phyloP scores from a whole-genome alignment of 139 green algal species.

The Coelastrella sp. region DNA sequence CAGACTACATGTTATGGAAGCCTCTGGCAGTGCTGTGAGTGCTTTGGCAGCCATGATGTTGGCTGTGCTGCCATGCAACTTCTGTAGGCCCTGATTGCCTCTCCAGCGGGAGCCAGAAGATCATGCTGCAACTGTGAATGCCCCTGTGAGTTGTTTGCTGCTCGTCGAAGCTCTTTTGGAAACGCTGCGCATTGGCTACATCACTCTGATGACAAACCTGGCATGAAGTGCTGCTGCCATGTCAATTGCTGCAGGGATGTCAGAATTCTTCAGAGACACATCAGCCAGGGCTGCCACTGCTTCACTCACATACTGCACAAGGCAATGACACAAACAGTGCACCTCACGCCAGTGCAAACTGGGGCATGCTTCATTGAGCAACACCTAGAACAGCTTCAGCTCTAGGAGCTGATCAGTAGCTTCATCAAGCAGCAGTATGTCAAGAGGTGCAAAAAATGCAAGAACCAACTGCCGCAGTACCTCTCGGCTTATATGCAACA shows the following conservation, averaged over 20 bases:
- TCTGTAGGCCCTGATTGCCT: no score
- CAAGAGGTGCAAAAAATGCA: background rate
- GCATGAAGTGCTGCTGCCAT: conserved; percentile 88
- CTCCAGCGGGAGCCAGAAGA: no score
- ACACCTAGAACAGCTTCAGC: conserved; percentile 88
- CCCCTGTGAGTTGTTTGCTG: no score
- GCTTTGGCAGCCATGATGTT: no score
- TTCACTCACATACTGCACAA: conserved; percentile 92
- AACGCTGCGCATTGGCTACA: background rate
- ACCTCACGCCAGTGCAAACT: background rate
- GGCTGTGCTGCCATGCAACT: no score
- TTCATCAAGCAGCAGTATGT: no score
- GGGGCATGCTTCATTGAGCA: background rate
- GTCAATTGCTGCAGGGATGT: conserved; percentile 85
- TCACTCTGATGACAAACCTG: conserved; percentile 66
- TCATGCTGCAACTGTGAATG: no score
- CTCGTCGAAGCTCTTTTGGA: no score
- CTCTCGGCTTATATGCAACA: no score
- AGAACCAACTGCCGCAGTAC: background rate
- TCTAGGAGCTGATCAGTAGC: conserved; percentile 21
- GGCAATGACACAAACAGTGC: background rate
- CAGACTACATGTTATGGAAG: no score
- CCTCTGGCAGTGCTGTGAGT: no score
- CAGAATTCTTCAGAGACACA: conserved; percentile 80
- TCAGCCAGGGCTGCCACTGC: conserved; percentile 88